A percentile compares a stretch with the other conserved stretches of the same genome.
Evolutionary conservation across 1,139 yeast genomes (phyloP).

Genomic region (Yamadazyma atlantica): DNA sequence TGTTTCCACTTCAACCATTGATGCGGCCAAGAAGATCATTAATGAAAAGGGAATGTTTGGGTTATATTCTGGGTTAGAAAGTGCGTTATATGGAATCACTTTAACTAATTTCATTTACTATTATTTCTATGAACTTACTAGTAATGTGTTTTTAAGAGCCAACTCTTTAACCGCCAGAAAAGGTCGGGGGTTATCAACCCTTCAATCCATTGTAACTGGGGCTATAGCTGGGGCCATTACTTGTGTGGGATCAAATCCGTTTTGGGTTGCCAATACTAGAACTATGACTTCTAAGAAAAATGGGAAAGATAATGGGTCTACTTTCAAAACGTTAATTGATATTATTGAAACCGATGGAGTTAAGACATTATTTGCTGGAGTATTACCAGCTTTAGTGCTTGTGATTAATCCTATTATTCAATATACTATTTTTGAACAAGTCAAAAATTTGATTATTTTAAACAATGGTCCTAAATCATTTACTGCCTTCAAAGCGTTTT

Average conservation of each 20-base stretch:
- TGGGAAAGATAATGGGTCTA: conserved; percentile 33
- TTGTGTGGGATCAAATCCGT: conserved; percentile 84
- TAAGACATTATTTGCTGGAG: conserved; percentile 73
- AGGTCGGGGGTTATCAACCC: conserved; percentile 52
- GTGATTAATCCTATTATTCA: conserved; percentile 90
- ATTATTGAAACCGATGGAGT: conserved; percentile 74
- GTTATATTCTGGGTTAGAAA: conserved; percentile 81
- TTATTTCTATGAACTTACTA: conserved; percentile 79
- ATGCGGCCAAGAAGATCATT: conserved; percentile 48
- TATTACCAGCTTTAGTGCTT: conserved; percentile 81
- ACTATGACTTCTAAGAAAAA: conserved; percentile 60
- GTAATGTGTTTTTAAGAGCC: conserved; percentile 51
- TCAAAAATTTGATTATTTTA: conserved; percentile 64
- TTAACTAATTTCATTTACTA: conserved; percentile 86
- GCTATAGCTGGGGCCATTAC: conserved; percentile 88
- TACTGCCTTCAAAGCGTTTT: conserved; percentile 70
- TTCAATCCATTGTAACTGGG: conserved; percentile 77
- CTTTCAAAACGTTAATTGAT: conserved; percentile 56
- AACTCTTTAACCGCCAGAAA: conserved; percentile 24
- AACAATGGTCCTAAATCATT: conserved; percentile 47
- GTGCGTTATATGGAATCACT: conserved; percentile 84
- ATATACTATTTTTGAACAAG: conserved; percentile 87
- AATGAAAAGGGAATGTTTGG: conserved; percentile 68
- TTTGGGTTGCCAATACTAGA: conserved; percentile 93
- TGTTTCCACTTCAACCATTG: conserved; percentile 21